A percentile compares a stretch with the other conserved stretches of the same genome.
Evolutionary conservation across 352 stramenopile species (phyloP).

Genomic region (Saprolegnia parasitica): DNA sequence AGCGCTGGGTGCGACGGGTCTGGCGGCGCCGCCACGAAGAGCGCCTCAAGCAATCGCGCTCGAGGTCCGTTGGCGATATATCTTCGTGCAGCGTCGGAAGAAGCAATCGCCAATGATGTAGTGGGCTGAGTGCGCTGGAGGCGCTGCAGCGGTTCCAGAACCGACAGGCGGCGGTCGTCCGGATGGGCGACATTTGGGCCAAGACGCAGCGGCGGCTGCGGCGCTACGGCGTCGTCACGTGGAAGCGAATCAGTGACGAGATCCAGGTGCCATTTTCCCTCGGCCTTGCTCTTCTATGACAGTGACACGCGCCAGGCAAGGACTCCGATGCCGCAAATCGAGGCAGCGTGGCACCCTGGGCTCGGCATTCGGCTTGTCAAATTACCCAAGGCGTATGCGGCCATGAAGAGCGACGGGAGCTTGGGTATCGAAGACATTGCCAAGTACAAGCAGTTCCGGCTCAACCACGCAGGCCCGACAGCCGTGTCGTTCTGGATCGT

Average conservation of each 20-base stretch:
- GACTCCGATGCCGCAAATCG: neutral
- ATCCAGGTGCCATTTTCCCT: conserved; percentile 12
- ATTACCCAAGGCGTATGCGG: conserved; percentile 40
- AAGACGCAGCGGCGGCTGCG: conserved; percentile 22
- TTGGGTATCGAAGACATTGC: conserved; percentile 53
- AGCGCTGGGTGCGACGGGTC: conserved; percentile 40
- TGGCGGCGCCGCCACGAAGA: neutral
- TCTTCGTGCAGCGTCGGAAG: neutral
- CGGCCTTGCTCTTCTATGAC: no score
- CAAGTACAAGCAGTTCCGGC: conserved; percentile 61
- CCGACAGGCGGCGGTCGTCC: neutral
- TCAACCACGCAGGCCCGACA: conserved; percentile 54
- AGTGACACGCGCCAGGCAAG: neutral
- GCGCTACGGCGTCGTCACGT: neutral
- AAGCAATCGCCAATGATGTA: neutral
- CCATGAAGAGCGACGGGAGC: conserved; percentile 38
- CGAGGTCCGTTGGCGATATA: neutral
- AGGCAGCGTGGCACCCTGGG: conserved; percentile 57
- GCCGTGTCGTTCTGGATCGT: conserved; percentile 73
- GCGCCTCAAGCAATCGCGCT: neutral
- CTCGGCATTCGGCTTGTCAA: conserved; percentile 56
- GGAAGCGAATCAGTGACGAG: neutral
- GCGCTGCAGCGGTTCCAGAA: neutral
- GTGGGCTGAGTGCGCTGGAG: conserved; percentile 22
- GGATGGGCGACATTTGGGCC: conserved; percentile 12